Base-by-base conservation (phyloP, 2,329 filamentous ascomycete species). In the Simplicillium sp. region DNA sequence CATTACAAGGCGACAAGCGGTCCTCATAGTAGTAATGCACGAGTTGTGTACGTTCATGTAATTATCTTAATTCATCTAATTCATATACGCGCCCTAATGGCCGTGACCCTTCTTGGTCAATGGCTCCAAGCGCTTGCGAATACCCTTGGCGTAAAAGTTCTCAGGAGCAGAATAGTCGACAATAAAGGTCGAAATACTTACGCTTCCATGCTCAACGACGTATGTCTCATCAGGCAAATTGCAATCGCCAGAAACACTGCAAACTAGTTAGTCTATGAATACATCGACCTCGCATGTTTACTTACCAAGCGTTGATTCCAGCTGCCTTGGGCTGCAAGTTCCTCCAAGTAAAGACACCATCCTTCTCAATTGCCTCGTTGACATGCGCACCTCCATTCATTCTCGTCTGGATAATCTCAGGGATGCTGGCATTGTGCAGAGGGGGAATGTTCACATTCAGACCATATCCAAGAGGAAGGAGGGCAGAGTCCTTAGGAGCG, bases 401-500 rank as follows among this genome's bases (percentile, higher is more conserved):
- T 13, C 70, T 59, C 0, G 67, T 68, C 43, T 69, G 65, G 8
- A 71, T 55, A 42, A 69, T 65, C 1, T 63, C 58, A 0, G 70
- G 67, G 20, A 25, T 25, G 8, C 60, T 52, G 5, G 58, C 56
- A 36, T 58, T 53, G 37, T 68, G 59, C 28, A 75, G 57, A 3
- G 54, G 52, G 2, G 70, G 70, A 18, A 68, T 66, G 46, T 75
- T 75, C 47, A 75, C 66, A 18, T 57, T 68, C 31, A 71, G 52
- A n/a, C 71, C 69, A 44, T 75, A 74, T 2, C 70, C 71, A 1
- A 67, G 54, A 0, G 71, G 71, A 2, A 75, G 54, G 5, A 65
- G 46, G 5, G 57, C 56, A 0, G 49, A 49, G 3, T 52, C 55
- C 11, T 49, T 47, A 4, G 50, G 46, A 0, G 60, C 59, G 17